Percentiles rank a stretch among this genome's conserved stretches.
These are phyloP conservation scores for Wickerhamiella pararugosa DNA, from an alignment of 1,139 yeast species.

Conservation along the genomic window DNA sequence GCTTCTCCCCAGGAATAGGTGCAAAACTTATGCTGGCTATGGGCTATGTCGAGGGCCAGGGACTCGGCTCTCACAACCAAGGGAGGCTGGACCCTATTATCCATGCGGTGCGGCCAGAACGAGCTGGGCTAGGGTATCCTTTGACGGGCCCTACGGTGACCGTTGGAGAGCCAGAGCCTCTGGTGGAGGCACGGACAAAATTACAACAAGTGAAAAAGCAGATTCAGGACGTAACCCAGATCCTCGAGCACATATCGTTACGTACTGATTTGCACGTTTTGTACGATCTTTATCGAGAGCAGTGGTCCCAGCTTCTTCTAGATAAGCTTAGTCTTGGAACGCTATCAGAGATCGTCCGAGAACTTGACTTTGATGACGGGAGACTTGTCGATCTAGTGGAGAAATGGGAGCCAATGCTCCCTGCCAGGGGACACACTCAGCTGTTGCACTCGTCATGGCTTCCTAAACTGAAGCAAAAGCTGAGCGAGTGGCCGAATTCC, in stretches of 20 bases:
- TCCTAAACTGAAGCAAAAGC: not conserved
- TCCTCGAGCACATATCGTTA: not conserved
- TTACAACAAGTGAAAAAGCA: not conserved
- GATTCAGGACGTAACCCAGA: not conserved
- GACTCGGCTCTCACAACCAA: too few species aligned
- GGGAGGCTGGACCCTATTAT: too few species aligned
- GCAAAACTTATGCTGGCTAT: too few species aligned
- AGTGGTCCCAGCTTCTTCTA: conserved; percentile 2
- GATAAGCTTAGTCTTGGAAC: conserved; percentile 2
- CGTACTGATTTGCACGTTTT: not conserved
- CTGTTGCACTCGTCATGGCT: not conserved
- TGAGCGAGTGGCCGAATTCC: too few species aligned
- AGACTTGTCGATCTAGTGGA: not conserved
- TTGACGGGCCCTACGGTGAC: too few species aligned
- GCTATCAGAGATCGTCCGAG: not conserved
- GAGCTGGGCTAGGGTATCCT: too few species aligned
- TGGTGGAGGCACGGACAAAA: not conserved
- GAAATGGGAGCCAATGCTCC: not conserved
- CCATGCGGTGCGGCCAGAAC: too few species aligned
- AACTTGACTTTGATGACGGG: not conserved
- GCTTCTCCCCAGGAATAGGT: too few species aligned
- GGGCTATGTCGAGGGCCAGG: too few species aligned
- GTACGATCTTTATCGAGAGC: not conserved
- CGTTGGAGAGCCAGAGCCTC: too few species aligned
- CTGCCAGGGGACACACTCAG: not conserved